Base-by-base conservation (phyloP, 331 rosid genomes). In the Malus hybrid region DNA sequence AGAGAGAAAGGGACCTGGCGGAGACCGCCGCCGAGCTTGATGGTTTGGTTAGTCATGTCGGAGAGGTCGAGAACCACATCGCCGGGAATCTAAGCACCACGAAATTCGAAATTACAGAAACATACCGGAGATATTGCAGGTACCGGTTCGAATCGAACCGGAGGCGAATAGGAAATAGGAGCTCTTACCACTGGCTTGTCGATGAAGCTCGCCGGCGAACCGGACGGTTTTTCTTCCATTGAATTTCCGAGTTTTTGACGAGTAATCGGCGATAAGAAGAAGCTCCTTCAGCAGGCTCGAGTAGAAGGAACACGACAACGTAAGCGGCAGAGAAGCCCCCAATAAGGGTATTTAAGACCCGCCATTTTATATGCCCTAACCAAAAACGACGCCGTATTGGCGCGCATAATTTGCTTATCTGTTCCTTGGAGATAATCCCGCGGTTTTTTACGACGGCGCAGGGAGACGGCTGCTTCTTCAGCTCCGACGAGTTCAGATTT, bases 11-110 rank as follows among this genome's bases (percentile, higher is more conserved):
- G 13, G 67, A 87, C 97, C 96, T 90, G 99, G 36, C 85, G 88
- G 46, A 95, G 91, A 71, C 99, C 97, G 1, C 97, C 87, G 62
- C 97, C 99, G 36, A 95, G 99, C 88, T 90, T 94, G 74, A 94
- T 86, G 24, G 97, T 94, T 67, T 88, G 93, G 81, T 94, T 87
- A 42, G 86, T 62, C 95, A 94, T 87, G 86, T 18, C 81, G 42
- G 95, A 87, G 24, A 94, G 88, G 66, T 94, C 95, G 56, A 94
- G 91, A 71, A 85, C 91, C 67, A 87, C 92, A 77, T 94, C 98
- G 24, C 97, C 97, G 9, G 97, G 96, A 57, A 80, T 86, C 98
- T 94, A 69, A 18, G 69, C 65, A 82, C 75, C 73, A 27, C 24
- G 11, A 60, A 71, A 57, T 73, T 64, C 24, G 55, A 70, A 61